Evolutionary conservation across 768 basidiomycete species (phyloP), one percentile per base, ranked within the genome.

Genomic region (Mycena indigotica): DNA sequence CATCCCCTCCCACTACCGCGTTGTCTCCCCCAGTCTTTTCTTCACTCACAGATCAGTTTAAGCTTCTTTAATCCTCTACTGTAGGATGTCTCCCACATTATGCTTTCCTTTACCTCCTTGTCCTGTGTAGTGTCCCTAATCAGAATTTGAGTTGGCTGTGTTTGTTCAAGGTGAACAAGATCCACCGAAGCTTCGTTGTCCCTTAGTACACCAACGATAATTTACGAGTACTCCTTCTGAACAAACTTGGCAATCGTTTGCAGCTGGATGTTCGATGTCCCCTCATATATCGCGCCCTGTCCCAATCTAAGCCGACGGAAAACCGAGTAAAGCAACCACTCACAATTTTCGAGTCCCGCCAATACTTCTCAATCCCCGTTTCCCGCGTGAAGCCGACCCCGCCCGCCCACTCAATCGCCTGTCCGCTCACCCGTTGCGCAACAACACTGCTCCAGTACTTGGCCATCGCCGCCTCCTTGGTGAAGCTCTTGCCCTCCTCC

Each of bases 261-360:
- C 29, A 98, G 77, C 71, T 98, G 97, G 57, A 99, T 98, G 71
- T 98, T 99, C n/a, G 90, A 93, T 41, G 96, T 98, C 35, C 96
- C 94, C 67, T 95, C 93, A 65, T 94, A 94, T 52, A 94, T 93
- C 2, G 91, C 90, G 25, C 93, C 91, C 91, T 93, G 53, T 21
- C 38, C 55, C 2, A 50, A 12, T 4, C 58, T 62, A 23, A 65
- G 55, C 12, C 41, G 8, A 16, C 46, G 17, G 5, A 30, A 50
- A n/a, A 2, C 32, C 29, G 19, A 48, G 52, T 1, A 54, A 35
- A 28, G 35, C 13, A 26, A 28, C 39, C 24, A 80, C 89, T 76
- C 65, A 92, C 92, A 66, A 96, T 95, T 82, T 97, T 98, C 5
- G 93, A 95, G 72, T 98, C 96, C 58, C 96, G 77, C 93, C 93